Evolutionary conservation across 2,329 filamentous ascomycete genomes (phyloP), one percentile per base, ranked within the genome.

Genomic region (Aspergillus alliaceus): DNA sequence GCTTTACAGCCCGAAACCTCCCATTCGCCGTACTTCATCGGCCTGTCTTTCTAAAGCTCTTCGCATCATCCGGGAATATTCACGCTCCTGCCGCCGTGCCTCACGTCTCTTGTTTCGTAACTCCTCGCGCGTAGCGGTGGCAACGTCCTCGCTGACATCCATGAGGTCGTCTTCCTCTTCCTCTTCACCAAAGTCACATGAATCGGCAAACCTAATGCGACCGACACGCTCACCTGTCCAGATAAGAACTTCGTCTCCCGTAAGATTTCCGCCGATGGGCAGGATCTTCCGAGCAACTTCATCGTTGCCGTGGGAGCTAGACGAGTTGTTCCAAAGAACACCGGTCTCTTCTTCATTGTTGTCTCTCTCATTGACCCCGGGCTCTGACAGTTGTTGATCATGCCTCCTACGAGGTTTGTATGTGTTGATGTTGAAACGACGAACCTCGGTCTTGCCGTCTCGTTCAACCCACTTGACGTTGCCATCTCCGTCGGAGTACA

Each of bases 161-260:
- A 64, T 62, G 15, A 66, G 66, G 29, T 69, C 68, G 15, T 70
- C 77, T 46, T 75, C 76, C 51, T 76, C 74, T 9, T 72, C 72
- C 29, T 73, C 68, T 7, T 72, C 72, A 25, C 71, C 44, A 73
- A 66, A 44, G 73, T 66, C 74, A 69, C 37, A 47, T 2, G 61
- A 60, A 44, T 79, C 75, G 1, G 86, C 84, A 68, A 90, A 90
- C 54, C 77, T 81, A 20, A 96, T 73, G 57, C 95, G 79, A 0
- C 91, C 93, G 47, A 96, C 77, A 61, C 87, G 87, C 57, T 96
- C 91, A 18, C 91, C 93, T 0, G 92, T 96, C 92, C 92, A 96
- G 47, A 96, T 80, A 4, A 96, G 73, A 12, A 97, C 74, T 65
- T 93, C 88, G 66, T 91, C 86, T 50, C 84, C 74, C 25, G 61